Evolutionary conservation across 164 flowering plant species (phyloP), one percentile per base, ranked within the genome.

Genomic region (Nymphaea thermarum): DNA sequence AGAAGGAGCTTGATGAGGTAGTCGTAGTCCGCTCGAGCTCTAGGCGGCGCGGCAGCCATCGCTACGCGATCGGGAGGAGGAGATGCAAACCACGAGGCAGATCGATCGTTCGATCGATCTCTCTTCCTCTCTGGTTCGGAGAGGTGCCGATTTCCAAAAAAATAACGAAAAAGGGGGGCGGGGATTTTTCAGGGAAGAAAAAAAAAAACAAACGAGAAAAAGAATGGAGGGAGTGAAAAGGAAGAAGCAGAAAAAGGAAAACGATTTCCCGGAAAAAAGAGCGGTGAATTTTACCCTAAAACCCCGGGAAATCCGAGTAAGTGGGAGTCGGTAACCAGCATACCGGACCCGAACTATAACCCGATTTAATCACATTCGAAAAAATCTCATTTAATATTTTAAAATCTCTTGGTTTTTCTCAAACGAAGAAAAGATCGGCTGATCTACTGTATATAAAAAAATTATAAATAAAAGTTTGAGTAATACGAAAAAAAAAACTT

Each of bases 1-100:
- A 83, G 71, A 17, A 81, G 82, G 65, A 85, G 86, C 79, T 83
- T 80, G 59, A 83, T 78, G 51, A 81, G 82, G 73, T 74, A 85
- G 75, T 83, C 86, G 68, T 83, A 81, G 76, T 85, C 88, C 59
- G 88, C 86, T 65, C 86, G 71, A 67, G 88, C 85, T 69, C 88
- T 78, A 44, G 88, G 81, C 66, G 88, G 86, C 68, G 85, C 85
- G 80, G 88, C 83, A 68, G 85, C 88, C 88, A 83, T 84, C 44
- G 78, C 64, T 15, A 51, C 57, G 36, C 36, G 36, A 25, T 25
- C 36, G 36, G 36, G 36, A 25, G 36, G 36, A 25, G 36, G 36
- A 25, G 0, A 25, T 51, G 14, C 57, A 51, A 51, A 51, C 57
- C 12, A 51, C 57, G 57, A 51, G 8, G 57, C 57, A 51, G 57